Percentiles rank a stretch among this genome's conserved stretches.
Conservation (phyloP, 2,329 filamentous ascomycete species). For the Fusarium veterinarium region DNA sequence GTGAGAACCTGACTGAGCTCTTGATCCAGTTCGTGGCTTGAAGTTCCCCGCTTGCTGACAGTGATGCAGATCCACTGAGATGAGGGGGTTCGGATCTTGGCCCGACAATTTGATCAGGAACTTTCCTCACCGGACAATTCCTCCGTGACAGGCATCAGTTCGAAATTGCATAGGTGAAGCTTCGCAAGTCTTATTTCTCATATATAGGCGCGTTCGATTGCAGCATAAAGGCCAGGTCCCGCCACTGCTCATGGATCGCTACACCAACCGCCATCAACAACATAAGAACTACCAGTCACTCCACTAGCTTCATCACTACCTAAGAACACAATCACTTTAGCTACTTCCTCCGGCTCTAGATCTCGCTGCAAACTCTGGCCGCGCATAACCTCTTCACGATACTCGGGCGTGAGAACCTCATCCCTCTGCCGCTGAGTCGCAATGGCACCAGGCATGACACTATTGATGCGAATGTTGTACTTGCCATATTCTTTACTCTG, state of each 20-base stretch:
- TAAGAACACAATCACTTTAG: slow-evolving; percentile 58
- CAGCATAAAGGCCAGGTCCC: accelerated
- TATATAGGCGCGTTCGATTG: accelerated
- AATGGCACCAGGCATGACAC: slow-evolving; percentile 61
- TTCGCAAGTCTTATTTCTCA: accelerated
- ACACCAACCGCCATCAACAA: slow-evolving; percentile 50
- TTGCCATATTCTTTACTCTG: slow-evolving; percentile 65
- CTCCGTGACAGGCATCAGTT: not conserved
- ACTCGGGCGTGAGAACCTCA: slow-evolving; percentile 57
- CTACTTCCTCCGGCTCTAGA: slow-evolving; percentile 57
- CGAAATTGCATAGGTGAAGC: accelerated
- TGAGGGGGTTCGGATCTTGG: slow-evolving; percentile 10
- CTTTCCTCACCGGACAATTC: not conserved
- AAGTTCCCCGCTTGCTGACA: slow-evolving; percentile 13
- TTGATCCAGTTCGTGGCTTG: not conserved
- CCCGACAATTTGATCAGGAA: not conserved
- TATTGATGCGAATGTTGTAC: slow-evolving; percentile 60
- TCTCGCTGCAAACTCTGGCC: slow-evolving; percentile 57
- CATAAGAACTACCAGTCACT: slow-evolving; percentile 56
- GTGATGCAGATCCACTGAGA: not conserved
- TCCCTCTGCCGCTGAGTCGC: slow-evolving; percentile 58
- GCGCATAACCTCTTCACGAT: slow-evolving; percentile 52
- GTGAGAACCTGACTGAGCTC: no score
- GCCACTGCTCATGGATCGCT: slow-evolving; percentile 24
- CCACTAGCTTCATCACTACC: slow-evolving; percentile 59